phyloP scores from a whole-genome alignment of 148 eudicot genomes.

The Camellia japonica region DNA sequence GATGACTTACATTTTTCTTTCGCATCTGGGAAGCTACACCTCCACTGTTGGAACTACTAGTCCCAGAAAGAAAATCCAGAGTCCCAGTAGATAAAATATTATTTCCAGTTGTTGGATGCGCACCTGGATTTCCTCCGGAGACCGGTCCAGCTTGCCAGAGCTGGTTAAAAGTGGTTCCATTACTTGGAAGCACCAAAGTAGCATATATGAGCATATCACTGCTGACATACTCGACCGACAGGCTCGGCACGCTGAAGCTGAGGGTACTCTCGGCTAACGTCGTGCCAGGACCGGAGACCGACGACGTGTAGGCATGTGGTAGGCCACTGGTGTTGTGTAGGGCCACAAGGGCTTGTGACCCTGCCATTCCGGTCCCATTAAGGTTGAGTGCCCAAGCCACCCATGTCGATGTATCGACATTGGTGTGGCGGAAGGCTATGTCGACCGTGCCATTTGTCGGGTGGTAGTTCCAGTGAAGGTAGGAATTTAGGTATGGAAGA shows the following conservation, averaged over 20 bases:
- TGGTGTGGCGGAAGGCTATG: conserved; percentile 63
- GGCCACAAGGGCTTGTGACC: conserved; percentile 69
- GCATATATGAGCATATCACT: conserved; percentile 60
- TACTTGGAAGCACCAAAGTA: conserved; percentile 50
- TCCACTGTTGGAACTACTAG: conserved; percentile 18
- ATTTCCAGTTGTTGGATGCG: conserved; percentile 15
- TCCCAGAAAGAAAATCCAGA: conserved; percentile 52
- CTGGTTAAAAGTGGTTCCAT: conserved; percentile 52
- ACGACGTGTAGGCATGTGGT: conserved; percentile 49
- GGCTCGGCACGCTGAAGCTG: conserved; percentile 44
- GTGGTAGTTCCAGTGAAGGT: conserved; percentile 70
- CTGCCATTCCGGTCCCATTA: conserved; percentile 35
- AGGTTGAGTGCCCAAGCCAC: conserved; percentile 81
- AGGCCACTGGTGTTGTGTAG: conserved; percentile 36
- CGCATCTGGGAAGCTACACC: conserved; percentile 16
- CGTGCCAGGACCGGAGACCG: conserved; percentile 3
- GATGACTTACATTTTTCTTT: conserved; percentile 37
- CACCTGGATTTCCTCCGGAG: conserved; percentile 15
- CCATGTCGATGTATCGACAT: conserved; percentile 47
- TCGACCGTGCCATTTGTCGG: conserved; percentile 39
- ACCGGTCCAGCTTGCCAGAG: conserved; percentile 83
- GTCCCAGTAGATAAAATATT: conserved; percentile 37
- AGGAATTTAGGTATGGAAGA: conserved; percentile 46
- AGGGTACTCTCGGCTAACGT: conserved; percentile 22
- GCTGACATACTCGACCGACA: conserved; percentile 33